Percentiles rank a stretch among this genome's conserved stretches.
Evolutionary conservation across 1,284 basidiomycete genomes (phyloP).

Genomic region (Irpex sp.): DNA sequence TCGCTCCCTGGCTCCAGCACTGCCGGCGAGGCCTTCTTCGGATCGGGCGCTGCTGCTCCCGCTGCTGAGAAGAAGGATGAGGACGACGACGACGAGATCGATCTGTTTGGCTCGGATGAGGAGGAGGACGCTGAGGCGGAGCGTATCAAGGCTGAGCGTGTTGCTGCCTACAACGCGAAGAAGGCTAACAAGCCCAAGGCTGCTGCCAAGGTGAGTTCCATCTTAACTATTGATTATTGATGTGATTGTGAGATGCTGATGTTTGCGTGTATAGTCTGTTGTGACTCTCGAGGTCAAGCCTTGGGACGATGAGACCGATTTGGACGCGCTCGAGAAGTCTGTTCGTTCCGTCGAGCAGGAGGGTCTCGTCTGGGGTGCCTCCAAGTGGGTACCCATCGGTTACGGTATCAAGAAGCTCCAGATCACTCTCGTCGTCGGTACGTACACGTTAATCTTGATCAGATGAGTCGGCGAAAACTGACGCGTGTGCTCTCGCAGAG

Average conservation of each 20-base stretch:
- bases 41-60: constrained; percentile 31
- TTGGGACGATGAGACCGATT: constrained; percentile 99
- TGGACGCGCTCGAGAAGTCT: constrained; percentile 79
- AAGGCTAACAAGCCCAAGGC: constrained; percentile 92
- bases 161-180: constrained; percentile 91
- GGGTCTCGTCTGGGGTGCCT: constrained; percentile 93
- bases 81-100: constrained; percentile 91
- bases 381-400: constrained; percentile 91
- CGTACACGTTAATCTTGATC: constrained; percentile 40
- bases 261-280: constrained; percentile 61
- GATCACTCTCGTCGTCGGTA: constrained; percentile 93
- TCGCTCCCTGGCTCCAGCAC: constrained; percentile 83
- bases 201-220: constrained; percentile 80
- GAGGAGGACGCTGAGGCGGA: constrained; percentile 95
- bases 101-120: constrained; percentile 89
- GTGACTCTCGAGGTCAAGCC: constrained; percentile 98
- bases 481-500: constrained; percentile 45
- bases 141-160: constrained; percentile 91
- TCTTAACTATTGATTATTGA: constrained; percentile 15
- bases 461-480: constrained; percentile 4
- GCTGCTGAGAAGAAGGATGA: constrained; percentile 69
- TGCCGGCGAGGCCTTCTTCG: constrained; percentile 74
- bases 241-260: constrained; percentile 13
- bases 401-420: constrained; percentile 92
- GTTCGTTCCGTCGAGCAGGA: constrained; percentile 89